phyloP scores from a whole-genome alignment of 331 rosid genomes.

The Phaseolus coccineus region DNA sequence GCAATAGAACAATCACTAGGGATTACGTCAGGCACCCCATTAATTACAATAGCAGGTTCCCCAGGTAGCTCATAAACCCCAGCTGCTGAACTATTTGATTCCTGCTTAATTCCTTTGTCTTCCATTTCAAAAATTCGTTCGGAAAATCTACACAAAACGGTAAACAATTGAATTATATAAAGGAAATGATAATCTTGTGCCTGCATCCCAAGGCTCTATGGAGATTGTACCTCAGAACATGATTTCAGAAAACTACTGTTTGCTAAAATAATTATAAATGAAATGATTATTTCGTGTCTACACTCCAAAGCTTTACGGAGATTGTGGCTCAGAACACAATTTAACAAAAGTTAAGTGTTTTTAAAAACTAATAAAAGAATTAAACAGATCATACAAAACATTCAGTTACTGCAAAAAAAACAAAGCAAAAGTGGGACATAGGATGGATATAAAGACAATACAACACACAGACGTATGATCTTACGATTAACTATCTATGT shows the following conservation, averaged over 20 bases:
- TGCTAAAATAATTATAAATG: conserved; percentile 1
- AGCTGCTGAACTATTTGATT: conserved; percentile 47
- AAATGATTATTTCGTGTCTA: conserved; percentile 3
- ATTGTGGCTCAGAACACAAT: conserved; percentile 8
- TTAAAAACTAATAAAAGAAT: background rate
- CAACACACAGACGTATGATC: background rate
- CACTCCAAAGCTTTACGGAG: background rate
- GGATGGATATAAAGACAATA: background rate
- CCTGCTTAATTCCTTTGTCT: conserved; percentile 48
- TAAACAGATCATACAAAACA: background rate
- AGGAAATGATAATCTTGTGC: conserved; percentile 2
- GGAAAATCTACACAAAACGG: conserved; percentile 25
- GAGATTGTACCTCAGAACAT: conserved; percentile 26
- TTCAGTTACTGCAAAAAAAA: background rate
- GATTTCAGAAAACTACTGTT: background rate
- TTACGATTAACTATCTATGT: background rate
- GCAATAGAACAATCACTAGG: conserved; percentile 31
- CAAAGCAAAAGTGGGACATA: background rate
- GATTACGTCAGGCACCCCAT: conserved; percentile 67
- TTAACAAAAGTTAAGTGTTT: background rate
- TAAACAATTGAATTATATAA: background rate
- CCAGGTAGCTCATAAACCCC: conserved; percentile 67
- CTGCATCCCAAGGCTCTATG: background rate
- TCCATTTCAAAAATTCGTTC: conserved; percentile 51
- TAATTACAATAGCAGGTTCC: conserved; percentile 83